These are phyloP conservation scores for Corynascus novoguineensis DNA, from an alignment of 495 filamentous ascomycete species.

Conservation along the genomic window DNA sequence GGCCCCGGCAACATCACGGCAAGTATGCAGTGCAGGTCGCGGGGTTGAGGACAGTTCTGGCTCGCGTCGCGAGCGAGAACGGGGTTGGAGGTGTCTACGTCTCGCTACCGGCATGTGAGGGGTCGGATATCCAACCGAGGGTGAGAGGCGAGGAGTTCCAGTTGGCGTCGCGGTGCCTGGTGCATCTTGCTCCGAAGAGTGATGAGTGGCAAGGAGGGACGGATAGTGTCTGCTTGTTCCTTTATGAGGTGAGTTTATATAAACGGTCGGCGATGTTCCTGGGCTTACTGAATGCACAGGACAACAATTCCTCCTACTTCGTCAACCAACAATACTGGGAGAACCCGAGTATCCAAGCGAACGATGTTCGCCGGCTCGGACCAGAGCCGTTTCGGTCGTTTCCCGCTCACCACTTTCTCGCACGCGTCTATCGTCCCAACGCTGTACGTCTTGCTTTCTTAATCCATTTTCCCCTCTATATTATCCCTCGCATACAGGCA, in stretches of 20 bases:
- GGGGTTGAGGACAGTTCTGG: conserved; percentile 31
- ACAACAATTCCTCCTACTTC: conserved; percentile 31
- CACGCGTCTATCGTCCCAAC: conserved; percentile 40
- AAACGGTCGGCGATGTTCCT: background rate
- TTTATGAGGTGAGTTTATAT: conserved; percentile 38
- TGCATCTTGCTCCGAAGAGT: conserved; percentile 29
- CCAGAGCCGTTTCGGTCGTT: conserved; percentile 38
- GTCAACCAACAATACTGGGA: conserved; percentile 29
- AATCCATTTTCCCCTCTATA: background rate
- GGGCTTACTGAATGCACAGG: conserved; percentile 15
- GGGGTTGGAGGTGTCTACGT: conserved; percentile 15
- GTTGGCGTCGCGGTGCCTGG: conserved; percentile 32
- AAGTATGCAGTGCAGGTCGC: conserved; percentile 33
- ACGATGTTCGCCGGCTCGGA: conserved; percentile 34
- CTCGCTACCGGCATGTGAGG: conserved; percentile 24
- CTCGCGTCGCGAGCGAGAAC: conserved; percentile 18
- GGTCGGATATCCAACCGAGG: conserved; percentile 28
- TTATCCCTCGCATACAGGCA: background rate
- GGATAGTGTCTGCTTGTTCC: conserved; percentile 37
- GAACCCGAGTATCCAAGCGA: conserved; percentile 21
- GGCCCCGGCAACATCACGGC: too few relatives aligned
- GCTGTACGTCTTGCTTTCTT: conserved; percentile 28
- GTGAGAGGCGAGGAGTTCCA: conserved; percentile 32
- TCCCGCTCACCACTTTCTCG: conserved; percentile 47
- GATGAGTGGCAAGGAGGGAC: conserved; percentile 15